Evolutionary conservation across 176 grass and related monocot species (phyloP).

Genomic region (Carex pumila): DNA sequence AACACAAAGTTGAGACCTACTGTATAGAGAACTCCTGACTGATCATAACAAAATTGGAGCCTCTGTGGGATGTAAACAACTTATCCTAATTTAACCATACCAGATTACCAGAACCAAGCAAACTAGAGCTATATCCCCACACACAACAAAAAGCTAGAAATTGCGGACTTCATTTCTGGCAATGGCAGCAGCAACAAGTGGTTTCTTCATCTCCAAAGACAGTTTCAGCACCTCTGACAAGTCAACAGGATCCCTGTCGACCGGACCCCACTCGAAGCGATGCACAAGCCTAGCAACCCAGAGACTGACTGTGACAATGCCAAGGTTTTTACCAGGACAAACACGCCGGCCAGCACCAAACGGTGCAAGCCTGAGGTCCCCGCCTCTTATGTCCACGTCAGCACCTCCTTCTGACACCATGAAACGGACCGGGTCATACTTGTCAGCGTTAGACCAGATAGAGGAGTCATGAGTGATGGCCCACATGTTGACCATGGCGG

Average conservation of each 20-base stretch:
- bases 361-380: slow-evolving; percentile 61
- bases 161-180: neutral
- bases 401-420: slow-evolving; percentile 36
- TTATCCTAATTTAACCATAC: neutral
- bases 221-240: slow-evolving; percentile 75
- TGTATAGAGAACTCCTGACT: neutral
- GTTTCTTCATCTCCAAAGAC: slow-evolving; percentile 75
- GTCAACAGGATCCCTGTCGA: slow-evolving; percentile 19
- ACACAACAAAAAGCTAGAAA: slow-evolving; percentile 1
- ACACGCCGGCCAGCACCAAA: slow-evolving; percentile 71
- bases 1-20: neutral
- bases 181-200: slow-evolving; percentile 38
- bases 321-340: slow-evolving; percentile 82
- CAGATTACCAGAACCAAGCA: neutral
- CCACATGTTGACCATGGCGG: slow-evolving; percentile 89
- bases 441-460: slow-evolving; percentile 39
- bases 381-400: slow-evolving; percentile 75
- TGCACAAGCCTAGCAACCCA: slow-evolving; percentile 61
- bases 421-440: slow-evolving; percentile 51
- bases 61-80: neutral
- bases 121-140: neutral
- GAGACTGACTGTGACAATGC: slow-evolving; percentile 50
- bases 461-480: slow-evolving; percentile 59
- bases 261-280: slow-evolving; percentile 46
- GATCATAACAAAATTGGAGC: slow-evolving; percentile 12